Percentiles rank a stretch among this genome's conserved stretches.
Evolutionary conservation across 2,329 filamentous ascomycete species (phyloP).

Genomic region (Pestalotiopsis sp.): DNA sequence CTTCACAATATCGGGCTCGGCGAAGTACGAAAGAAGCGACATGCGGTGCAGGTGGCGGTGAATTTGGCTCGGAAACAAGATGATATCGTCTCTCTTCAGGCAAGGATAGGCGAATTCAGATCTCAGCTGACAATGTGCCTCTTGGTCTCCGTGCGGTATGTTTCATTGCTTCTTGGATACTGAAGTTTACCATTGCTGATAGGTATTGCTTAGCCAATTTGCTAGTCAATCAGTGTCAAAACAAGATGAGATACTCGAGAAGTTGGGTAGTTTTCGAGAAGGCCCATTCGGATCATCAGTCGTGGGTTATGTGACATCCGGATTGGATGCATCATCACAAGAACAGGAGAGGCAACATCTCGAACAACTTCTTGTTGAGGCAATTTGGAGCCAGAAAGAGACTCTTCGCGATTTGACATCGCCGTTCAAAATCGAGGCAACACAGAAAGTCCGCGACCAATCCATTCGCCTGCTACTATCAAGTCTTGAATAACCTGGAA

Average conservation of each 20-base stretch:
- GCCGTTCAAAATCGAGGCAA: background rate
- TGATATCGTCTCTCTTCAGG: background rate
- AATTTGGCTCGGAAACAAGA: background rate
- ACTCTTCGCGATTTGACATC: rapidly evolving
- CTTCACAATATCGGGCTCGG: background rate
- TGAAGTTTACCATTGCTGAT: background rate
- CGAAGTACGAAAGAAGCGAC: background rate
- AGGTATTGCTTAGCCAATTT: background rate
- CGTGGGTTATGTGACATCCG: background rate
- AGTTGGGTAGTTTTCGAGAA: background rate
- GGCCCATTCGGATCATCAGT: background rate
- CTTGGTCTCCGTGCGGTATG: background rate
- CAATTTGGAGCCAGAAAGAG: background rate
- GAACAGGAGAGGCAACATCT: background rate
- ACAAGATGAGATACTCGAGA: background rate
- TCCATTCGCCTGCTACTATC: background rate
- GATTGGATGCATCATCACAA: background rate
- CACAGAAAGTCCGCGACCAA: rapidly evolving
- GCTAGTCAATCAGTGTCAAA: background rate
- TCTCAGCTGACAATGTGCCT: background rate
- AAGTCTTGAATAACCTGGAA: background rate
- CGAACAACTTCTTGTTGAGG: background rate
- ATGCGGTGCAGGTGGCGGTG: background rate
- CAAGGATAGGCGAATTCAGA: background rate
- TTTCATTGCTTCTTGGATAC: too few species aligned